Conservation (phyloP, 495 filamentous ascomycete genomes). For the Clavariopsis aquatica region DNA sequence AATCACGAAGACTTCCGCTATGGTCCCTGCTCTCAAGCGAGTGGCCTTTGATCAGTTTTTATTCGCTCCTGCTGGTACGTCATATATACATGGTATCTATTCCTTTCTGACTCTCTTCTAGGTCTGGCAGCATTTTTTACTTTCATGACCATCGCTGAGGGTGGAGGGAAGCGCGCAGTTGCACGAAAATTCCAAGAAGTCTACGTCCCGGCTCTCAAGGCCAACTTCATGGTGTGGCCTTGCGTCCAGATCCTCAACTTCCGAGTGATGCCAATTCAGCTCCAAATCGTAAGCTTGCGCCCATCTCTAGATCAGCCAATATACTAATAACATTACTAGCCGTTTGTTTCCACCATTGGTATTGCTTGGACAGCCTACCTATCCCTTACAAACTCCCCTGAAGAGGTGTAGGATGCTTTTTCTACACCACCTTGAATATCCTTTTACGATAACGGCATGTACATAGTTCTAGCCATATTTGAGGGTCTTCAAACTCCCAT, state of each 20-base stretch:
- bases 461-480: constrained; percentile 1
- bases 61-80: constrained; percentile 84
- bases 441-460: constrained; percentile 4
- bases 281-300: constrained; percentile 89
- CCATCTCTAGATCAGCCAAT: neutral
- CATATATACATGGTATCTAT: neutral
- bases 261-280: constrained; percentile 88
- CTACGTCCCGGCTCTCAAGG: constrained; percentile 90
- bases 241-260: constrained; percentile 97
- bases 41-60: constrained; percentile 93
- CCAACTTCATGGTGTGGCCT: constrained; percentile 96
- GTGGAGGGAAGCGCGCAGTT: constrained; percentile 79
- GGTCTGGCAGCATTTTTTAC: constrained; percentile 88
- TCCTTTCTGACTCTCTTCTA: constrained; percentile 36
- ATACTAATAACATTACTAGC: constrained; percentile 54
- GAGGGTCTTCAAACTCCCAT: constrained; percentile 6
- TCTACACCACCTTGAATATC: constrained; percentile 13
- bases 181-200: constrained; percentile 86
- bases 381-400: constrained; percentile 86
- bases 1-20: constrained; percentile 72
- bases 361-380: constrained; percentile 99
- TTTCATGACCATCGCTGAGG: constrained; percentile 95
- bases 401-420: constrained; percentile 53
- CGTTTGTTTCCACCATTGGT: constrained; percentile 93
- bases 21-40: constrained; percentile 78